Base-by-base conservation (phyloP, 345 rosid genomes). In the Boechera stricta region DNA sequence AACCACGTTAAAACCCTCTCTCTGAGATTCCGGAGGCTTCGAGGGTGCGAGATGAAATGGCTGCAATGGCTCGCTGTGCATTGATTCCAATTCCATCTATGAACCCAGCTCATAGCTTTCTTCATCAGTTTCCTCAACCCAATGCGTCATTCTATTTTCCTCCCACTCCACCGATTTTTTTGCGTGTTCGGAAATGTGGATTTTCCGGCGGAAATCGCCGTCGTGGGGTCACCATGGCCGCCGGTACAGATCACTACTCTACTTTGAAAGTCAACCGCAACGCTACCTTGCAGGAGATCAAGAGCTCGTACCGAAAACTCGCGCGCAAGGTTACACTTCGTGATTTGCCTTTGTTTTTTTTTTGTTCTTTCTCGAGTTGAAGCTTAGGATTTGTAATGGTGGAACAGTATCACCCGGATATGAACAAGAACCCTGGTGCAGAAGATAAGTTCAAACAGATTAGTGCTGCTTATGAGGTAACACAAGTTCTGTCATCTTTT, bases 381-480 rank as follows among this genome's bases (percentile, higher is more conserved):
- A 66, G 78, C 10, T 67, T 31, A 39, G 51, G 31, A 32, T 44
- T 42, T 73, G 45, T 67, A 42, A 58, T 44, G 51, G 79, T 84
- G 78, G 38, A 70, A 79, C 88, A 94, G 97, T 91, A 89, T 80
- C 98, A 92, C 81, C 98, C 97, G 0, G 98, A 94, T 79, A 73
- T 89, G 84, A 94, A 84, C 79, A 94, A 83, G 83, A 83, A 76
- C 62, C 85, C 95, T 54, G 97, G 87, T 21, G 95, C 97, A 2
- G 97, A 92, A 80, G 98, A 92, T 44, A 92, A 92, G 86, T 92
- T 94, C 79, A 92, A 94, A 81, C 86, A 94, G 85, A 90, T 94
- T 67, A 94, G 97, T 82, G 96, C 98, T 69, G 98, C 98, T 7
- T 92, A 94, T 72, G 97, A 94, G 97, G 97, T 92, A 83, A 77